Conservation (phyloP, 2,329 filamentous ascomycete species). For the Conoideocrella luteorostrata region DNA sequence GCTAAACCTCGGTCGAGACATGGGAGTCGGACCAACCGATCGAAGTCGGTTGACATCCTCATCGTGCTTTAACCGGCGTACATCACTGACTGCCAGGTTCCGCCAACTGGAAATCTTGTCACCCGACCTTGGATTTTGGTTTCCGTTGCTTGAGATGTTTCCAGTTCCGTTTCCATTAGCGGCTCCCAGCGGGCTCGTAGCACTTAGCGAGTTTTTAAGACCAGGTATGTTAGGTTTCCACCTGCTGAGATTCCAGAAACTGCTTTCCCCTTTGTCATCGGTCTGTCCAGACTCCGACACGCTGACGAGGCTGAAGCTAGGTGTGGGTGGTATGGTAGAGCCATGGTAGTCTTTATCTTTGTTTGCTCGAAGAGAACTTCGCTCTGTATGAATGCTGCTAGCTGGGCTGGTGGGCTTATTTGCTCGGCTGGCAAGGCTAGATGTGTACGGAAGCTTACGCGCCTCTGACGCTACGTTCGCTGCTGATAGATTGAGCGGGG, state of each 20-base stretch:
- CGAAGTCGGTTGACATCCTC: constrained; percentile 22
- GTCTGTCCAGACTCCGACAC: constrained; percentile 27
- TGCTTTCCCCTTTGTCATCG: constrained; percentile 34
- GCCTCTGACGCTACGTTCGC: constrained; percentile 40
- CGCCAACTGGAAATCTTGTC: constrained; percentile 23
- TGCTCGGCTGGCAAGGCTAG: constrained; percentile 18
- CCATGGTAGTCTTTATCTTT: constrained; percentile 20
- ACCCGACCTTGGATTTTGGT: constrained; percentile 24
- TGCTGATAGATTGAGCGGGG: constrained; percentile 29
- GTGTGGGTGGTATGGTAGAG: constrained; percentile 40
- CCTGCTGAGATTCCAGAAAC: constrained; percentile 53
- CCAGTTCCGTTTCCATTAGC: constrained; percentile 7
- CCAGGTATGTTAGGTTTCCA: constrained; percentile 40
- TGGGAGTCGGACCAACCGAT: constrained; percentile 20
- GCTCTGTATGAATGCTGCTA: constrained; percentile 22
- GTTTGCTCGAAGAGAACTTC: constrained; percentile 16
- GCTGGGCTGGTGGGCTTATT: constrained; percentile 32
- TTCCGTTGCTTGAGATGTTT: constrained; percentile 19
- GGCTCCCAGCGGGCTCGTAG: constrained; percentile 17
- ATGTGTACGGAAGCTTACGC: constrained; percentile 35
- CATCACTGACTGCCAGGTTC: constrained; percentile 23
- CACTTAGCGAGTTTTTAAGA: constrained; percentile 23
- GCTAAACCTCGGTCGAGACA: constrained; percentile 14
- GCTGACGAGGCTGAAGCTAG: constrained; percentile 46
- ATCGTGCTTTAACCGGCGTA: constrained; percentile 18